Conservation (phyloP, 179 eudicot genomes). For the Patellifolia procumbens region DNA sequence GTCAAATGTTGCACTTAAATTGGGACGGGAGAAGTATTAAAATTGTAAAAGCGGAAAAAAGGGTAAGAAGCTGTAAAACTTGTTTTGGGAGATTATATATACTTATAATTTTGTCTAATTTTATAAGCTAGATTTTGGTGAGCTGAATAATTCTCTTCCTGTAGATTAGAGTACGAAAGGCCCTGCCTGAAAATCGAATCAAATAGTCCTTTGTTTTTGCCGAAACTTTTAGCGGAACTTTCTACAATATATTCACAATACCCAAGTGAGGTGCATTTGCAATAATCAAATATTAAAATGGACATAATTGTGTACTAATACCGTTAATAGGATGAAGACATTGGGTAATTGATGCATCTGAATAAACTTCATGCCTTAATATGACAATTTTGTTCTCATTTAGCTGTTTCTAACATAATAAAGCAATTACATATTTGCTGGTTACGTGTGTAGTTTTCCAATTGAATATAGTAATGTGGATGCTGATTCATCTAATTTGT, state of each 20-base stretch:
- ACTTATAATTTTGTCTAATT: neutral
- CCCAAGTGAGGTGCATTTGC: conserved; percentile 13
- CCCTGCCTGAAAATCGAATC: no score
- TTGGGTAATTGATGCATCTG: neutral
- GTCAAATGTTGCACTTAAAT: no score
- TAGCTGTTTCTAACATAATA: neutral
- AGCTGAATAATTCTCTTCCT: no score
- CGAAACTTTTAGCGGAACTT: no score
- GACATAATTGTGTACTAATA: neutral
- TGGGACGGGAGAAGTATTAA: neutral
- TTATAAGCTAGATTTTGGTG: neutral
- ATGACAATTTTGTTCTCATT: neutral
- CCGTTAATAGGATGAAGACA: conserved; percentile 11
- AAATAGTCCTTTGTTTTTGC: no score
- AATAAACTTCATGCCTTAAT: neutral
- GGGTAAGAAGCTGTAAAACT: neutral
- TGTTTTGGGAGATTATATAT: neutral
- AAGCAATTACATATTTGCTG: neutral
- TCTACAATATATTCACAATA: neutral
- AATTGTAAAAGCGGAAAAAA: neutral
- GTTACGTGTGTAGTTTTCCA: conserved; percentile 12
- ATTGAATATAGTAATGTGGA: neutral
- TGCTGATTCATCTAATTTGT: neutral
- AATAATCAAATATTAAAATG: neutral
- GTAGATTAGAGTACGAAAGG: no score